Percentiles rank a stretch among this genome's conserved stretches.
These are phyloP conservation scores for Cucumis melo DNA, from an alignment of 306 rosid species.

Conservation along the genomic window DNA sequence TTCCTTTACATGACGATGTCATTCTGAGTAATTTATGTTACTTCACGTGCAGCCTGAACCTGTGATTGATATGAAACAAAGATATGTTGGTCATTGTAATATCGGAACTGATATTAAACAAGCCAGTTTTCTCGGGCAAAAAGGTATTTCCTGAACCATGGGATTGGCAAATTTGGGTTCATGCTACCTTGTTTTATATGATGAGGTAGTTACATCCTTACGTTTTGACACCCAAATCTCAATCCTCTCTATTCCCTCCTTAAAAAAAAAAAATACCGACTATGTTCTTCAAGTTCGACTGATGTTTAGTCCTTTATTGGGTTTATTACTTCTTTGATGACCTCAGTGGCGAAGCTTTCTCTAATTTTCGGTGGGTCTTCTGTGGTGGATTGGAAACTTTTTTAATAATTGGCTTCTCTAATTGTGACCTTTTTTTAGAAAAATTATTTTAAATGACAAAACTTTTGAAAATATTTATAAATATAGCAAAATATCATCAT, in stretches of 20 bases:
- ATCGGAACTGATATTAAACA: slow-evolving; percentile 96
- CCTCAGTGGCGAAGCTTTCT: too few species aligned
- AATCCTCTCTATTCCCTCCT: not conserved
- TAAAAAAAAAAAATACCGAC: too few species aligned
- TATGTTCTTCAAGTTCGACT: too few species aligned
- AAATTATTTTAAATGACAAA: too few species aligned
- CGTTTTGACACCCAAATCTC: not conserved
- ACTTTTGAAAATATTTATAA: too few species aligned
- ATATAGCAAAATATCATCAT: too few species aligned
- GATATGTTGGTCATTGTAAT: slow-evolving; percentile 90
- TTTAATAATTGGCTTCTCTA: too few species aligned
- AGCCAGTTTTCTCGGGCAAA: slow-evolving; percentile 92
- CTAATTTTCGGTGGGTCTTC: too few species aligned
- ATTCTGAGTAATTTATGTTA: not conserved
- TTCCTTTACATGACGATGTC: not conserved
- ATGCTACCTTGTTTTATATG: not conserved
- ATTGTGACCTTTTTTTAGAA: too few species aligned
- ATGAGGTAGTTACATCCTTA: not conserved
- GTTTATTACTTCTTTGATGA: too few species aligned
- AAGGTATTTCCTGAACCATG: slow-evolving; percentile 36
- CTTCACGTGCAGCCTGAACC: slow-evolving; percentile 60
- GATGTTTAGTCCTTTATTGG: too few species aligned
- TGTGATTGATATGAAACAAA: slow-evolving; percentile 80
- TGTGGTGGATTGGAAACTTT: too few species aligned
- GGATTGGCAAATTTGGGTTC: not conserved